Evolutionary conservation across 106 monocot genomes (phyloP).

Genomic region (Phalaenopsis equestris): DNA sequence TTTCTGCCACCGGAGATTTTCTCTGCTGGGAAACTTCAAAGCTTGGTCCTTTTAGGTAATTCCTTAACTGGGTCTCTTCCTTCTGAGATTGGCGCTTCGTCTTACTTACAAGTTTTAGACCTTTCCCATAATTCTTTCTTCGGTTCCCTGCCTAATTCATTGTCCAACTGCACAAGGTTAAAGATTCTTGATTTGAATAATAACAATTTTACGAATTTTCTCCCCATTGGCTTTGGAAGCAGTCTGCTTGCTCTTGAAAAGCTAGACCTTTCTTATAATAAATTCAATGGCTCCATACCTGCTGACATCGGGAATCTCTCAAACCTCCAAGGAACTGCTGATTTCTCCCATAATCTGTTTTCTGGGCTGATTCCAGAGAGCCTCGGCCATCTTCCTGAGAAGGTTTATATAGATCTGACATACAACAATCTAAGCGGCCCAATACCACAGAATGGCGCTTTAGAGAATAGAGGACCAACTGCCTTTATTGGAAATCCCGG

Average conservation of each 20-base stretch:
- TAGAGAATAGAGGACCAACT: constrained; percentile 77
- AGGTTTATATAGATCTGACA: constrained; percentile 80
- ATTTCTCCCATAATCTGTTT: constrained; percentile 79
- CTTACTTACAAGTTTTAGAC: constrained; percentile 12
- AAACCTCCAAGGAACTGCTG: constrained; percentile 50
- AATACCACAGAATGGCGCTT: constrained; percentile 69
- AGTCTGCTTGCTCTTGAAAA: constrained; percentile 36
- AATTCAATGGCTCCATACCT: constrained; percentile 53
- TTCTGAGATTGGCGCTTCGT: constrained; percentile 3
- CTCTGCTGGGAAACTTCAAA: constrained; percentile 8
- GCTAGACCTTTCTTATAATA: constrained; percentile 72
- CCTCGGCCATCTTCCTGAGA: constrained; percentile 76
- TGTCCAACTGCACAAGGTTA: not conserved
- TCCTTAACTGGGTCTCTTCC: constrained; percentile 12
- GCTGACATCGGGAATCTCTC: constrained; percentile 64
- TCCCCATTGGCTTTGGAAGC: constrained; percentile 53
- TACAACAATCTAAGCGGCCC: constrained; percentile 75
- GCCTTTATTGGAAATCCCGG: constrained; percentile 82
- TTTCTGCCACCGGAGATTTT: constrained; percentile 11
- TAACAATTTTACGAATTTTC: constrained; percentile 26
- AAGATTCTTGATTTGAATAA: constrained; percentile 15
- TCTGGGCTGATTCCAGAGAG: constrained; percentile 69
- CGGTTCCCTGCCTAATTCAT: constrained; percentile 11
- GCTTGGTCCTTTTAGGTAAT: constrained; percentile 14
- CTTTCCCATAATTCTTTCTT: constrained; percentile 8